Percentiles rank a stretch among this genome's conserved stretches.
phyloP scores from a whole-genome alignment of 768 basidiomycete genomes.

The Mycena filopes region DNA sequence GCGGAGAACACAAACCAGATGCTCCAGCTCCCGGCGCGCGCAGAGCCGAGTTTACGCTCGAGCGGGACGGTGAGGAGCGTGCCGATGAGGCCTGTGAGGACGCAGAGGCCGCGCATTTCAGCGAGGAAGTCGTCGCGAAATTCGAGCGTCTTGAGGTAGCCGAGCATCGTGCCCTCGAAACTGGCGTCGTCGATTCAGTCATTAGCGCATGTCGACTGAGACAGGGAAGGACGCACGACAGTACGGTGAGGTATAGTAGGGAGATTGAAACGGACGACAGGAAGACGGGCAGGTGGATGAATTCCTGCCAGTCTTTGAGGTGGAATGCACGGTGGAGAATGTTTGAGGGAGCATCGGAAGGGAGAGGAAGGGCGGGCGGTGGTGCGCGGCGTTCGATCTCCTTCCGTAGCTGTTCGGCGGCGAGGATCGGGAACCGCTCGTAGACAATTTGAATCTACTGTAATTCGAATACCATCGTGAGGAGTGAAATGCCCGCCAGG shows the following conservation, averaged over 20 bases:
- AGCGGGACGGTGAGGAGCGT: slow-evolving; percentile 56
- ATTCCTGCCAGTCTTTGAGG: slow-evolving; percentile 50
- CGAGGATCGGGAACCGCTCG: slow-evolving; percentile 47
- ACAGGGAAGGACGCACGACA: slow-evolving; percentile 43
- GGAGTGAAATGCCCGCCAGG: slow-evolving; percentile 46
- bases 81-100: slow-evolving; percentile 57
- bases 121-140: slow-evolving; percentile 61
- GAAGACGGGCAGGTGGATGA: slow-evolving; percentile 51
- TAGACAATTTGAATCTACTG: slow-evolving; percentile 55
- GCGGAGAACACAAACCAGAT: slow-evolving; percentile 49
- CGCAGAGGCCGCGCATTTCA: slow-evolving; percentile 57
- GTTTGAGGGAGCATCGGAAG: neutral
- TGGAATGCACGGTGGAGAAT: neutral
- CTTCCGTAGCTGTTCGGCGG: slow-evolving; percentile 36
- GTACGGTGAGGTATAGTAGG: slow-evolving; percentile 55
- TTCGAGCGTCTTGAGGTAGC: slow-evolving; percentile 56
- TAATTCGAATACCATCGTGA: slow-evolving; percentile 53
- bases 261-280: slow-evolving; percentile 54
- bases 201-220: neutral
- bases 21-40: slow-evolving; percentile 61
- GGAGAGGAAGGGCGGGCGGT: neutral
- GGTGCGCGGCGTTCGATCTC: slow-evolving; percentile 20
- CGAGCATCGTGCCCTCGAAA: slow-evolving; percentile 65
- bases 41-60: slow-evolving; percentile 53
- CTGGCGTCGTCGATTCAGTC: slow-evolving; percentile 28